A percentile compares a stretch with the other conserved stretches of the same genome.
These are phyloP conservation scores for Aegilops longissima DNA, from an alignment of 176 grass and related monocot species.

Conservation along the genomic window DNA sequence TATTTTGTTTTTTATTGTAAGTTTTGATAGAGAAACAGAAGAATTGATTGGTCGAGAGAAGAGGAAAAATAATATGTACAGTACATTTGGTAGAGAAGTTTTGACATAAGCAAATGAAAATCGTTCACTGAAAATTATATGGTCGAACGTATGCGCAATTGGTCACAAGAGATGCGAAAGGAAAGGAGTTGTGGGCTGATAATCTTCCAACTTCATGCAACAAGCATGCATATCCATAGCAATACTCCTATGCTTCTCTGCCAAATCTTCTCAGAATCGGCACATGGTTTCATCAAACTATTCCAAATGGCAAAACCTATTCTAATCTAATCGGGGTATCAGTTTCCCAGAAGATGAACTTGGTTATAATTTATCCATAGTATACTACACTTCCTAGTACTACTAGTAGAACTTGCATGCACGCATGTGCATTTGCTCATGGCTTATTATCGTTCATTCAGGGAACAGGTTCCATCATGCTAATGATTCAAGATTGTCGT, in stretches of 20 bases:
- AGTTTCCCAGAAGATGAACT: not conserved
- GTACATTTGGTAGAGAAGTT: slow-evolving; percentile 43
- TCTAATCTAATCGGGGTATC: not conserved
- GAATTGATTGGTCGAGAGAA: slow-evolving; percentile 26
- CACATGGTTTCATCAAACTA: not conserved
- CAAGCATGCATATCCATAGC: not conserved
- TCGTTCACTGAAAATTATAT: slow-evolving; percentile 19
- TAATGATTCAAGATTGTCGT: slow-evolving; percentile 4
- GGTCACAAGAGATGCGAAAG: not conserved
- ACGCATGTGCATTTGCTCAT: not conserved
- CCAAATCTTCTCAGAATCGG: not conserved
- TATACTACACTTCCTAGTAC: not conserved
- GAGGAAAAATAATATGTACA: slow-evolving; percentile 30
- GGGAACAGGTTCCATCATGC: not conserved
- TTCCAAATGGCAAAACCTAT: not conserved
- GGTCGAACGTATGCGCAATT: not conserved
- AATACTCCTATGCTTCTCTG: not conserved
- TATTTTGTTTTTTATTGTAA: slow-evolving; percentile 34
- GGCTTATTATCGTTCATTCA: not conserved
- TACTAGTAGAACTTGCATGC: not conserved
- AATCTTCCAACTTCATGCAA: not conserved
- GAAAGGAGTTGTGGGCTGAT: not conserved
- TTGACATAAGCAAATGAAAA: slow-evolving; percentile 24
- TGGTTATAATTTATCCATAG: not conserved
- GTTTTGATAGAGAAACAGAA: slow-evolving; percentile 28